Evolutionary conservation across 2,329 filamentous ascomycete species (phyloP).

Genomic region (Fusarium pseudonygamai): DNA sequence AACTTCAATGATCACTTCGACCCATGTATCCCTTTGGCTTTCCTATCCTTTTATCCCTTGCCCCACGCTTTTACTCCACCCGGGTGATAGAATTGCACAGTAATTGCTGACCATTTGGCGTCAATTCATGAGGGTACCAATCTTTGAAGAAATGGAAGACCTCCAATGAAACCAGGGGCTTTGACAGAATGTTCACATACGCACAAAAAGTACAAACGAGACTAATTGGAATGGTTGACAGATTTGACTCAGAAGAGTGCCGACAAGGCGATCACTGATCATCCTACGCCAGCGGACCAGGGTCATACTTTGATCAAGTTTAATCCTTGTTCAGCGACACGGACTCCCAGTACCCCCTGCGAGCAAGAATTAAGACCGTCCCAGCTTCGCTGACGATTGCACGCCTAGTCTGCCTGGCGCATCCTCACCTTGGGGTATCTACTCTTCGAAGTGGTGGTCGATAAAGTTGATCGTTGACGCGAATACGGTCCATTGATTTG

Average conservation of each 20-base stretch:
- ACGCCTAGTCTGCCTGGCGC: conserved; percentile 10
- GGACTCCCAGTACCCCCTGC: conserved; percentile 31
- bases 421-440: conserved; percentile 26
- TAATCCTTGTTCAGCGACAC: conserved; percentile 36
- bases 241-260: conserved; percentile 43
- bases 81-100: background rate
- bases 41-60: conserved; percentile 8
- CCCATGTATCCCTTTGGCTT: conserved; percentile 9
- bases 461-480: conserved; percentile 38
- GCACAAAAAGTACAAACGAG: conserved; percentile 40
- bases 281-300: conserved; percentile 25
- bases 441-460: conserved; percentile 31
- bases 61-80: background rate
- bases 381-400: conserved; percentile 32
- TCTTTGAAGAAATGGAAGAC: conserved; percentile 11
- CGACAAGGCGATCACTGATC: conserved; percentile 40
- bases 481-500: conserved; percentile 23
- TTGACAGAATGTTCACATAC: conserved; percentile 33
- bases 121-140: conserved; percentile 3
- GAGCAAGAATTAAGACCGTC: conserved; percentile 25
- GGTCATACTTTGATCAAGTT: conserved; percentile 19
- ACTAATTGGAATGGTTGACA: conserved; percentile 43
- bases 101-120: background rate
- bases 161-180: conserved; percentile 13
- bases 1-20: conserved; percentile 6